Evolutionary conservation across 371 early-diverging fungal genomes (phyloP).

Genomic region (Lichtheimia corymbifera): DNA sequence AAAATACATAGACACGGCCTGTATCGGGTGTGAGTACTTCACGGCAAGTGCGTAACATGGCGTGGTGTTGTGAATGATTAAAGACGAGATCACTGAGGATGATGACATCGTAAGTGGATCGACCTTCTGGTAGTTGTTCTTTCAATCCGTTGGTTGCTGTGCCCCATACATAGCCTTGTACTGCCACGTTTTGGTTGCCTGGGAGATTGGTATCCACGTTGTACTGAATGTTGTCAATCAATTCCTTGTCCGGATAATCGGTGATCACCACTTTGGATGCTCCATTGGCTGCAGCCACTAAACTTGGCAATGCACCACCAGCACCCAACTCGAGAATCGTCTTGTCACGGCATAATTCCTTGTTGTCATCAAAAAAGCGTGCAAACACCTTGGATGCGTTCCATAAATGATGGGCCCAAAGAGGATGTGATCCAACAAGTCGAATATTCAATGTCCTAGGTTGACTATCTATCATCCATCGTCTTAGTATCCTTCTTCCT

Average conservation of each 20-base stretch:
- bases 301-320: slow-evolving; percentile 86
- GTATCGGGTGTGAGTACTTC: slow-evolving; percentile 60
- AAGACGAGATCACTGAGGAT: slow-evolving; percentile 90
- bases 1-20: slow-evolving; percentile 67
- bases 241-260: slow-evolving; percentile 86
- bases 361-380: slow-evolving; percentile 70
- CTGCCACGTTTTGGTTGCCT: no score
- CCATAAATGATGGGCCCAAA: slow-evolving; percentile 93
- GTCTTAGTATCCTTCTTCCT: not conserved
- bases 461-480: slow-evolving; percentile 8
- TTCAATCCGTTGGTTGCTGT: slow-evolving; percentile 57
- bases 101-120: slow-evolving; percentile 72
- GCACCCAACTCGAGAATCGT: slow-evolving; percentile 88
- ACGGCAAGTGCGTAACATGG: slow-evolving; percentile 68
- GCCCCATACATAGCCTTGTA: slow-evolving; percentile 87
- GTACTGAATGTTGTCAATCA: slow-evolving; percentile 76
- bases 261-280: slow-evolving; percentile 82
- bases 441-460: slow-evolving; percentile 48
- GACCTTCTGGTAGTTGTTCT: slow-evolving; percentile 24
- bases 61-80: slow-evolving; percentile 83
- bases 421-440: slow-evolving; percentile 77
- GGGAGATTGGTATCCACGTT: slow-evolving; percentile 55
- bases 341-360: slow-evolving; percentile 59
- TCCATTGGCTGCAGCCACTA: slow-evolving; percentile 74
- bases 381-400: slow-evolving; percentile 88